These are phyloP conservation scores for Lachnellula hyalina DNA, from an alignment of 2,329 filamentous ascomycete species.

Conservation along the genomic window DNA sequence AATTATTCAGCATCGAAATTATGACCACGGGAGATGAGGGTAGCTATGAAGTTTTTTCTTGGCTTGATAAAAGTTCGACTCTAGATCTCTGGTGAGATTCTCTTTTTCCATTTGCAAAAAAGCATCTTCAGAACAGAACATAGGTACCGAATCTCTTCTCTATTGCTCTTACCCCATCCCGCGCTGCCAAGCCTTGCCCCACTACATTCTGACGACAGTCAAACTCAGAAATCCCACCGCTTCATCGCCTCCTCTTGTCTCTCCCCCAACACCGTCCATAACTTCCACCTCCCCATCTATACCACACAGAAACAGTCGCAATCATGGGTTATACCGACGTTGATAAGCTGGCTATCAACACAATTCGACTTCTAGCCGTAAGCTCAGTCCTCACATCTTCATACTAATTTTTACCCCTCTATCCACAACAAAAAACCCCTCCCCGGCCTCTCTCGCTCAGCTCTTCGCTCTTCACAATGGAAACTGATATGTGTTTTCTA, in stretches of 20 bases:
- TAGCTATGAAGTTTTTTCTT: too few species aligned
- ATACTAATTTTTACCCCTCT: slow-evolving; percentile 32
- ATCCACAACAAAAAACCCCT: slow-evolving; percentile 20
- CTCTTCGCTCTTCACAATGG: slow-evolving; percentile 5
- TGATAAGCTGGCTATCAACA: slow-evolving; percentile 93
- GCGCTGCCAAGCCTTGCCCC: too few species aligned
- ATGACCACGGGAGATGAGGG: too few species aligned
- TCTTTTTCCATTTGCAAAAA: too few species aligned
- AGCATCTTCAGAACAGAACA: too few species aligned
- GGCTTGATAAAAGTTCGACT: too few species aligned
- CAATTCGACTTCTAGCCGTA: slow-evolving; percentile 94
- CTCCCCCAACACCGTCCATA: neutral
- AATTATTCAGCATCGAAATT: too few species aligned
- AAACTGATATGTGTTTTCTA: slow-evolving; percentile 37
- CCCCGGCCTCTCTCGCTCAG: slow-evolving; percentile 24
- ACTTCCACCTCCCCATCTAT: neutral
- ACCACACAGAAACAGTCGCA: slow-evolving; percentile 12
- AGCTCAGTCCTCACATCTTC: slow-evolving; percentile 39
- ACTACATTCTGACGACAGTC: too few species aligned
- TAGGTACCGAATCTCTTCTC: too few species aligned
- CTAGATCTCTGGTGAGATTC: too few species aligned
- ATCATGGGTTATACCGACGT: slow-evolving; percentile 81
- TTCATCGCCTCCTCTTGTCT: neutral
- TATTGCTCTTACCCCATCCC: too few species aligned
- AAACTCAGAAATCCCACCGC: neutral